Evolutionary conservation across 2,329 filamentous ascomycete genomes (phyloP).

Genomic region (Ophiocordyceps camponoti-floridani): DNA sequence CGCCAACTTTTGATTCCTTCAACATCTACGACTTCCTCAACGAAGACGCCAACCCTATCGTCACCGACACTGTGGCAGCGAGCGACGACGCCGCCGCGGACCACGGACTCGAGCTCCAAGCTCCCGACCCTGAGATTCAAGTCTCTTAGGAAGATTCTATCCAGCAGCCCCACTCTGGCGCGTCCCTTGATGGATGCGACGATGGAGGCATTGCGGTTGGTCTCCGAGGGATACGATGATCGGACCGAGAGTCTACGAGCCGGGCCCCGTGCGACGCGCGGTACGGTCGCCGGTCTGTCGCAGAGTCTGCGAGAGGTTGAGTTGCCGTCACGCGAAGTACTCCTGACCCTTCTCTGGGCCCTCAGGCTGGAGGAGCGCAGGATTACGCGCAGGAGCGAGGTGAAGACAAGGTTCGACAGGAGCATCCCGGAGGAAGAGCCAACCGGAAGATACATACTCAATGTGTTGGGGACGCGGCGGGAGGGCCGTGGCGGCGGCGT

Average conservation of each 20-base stretch:
- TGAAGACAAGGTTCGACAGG: conserved; percentile 8
- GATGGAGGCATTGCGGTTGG: conserved; percentile 55
- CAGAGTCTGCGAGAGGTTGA: conserved; percentile 17
- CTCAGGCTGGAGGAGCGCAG: conserved; percentile 23
- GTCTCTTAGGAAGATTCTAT: conserved; percentile 46
- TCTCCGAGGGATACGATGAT: conserved; percentile 37
- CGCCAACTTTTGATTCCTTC: conserved; percentile 25
- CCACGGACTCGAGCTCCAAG: conserved; percentile 30
- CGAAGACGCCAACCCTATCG: conserved; percentile 27
- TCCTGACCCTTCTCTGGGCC: conserved; percentile 29
- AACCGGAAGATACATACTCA: conserved; percentile 8
- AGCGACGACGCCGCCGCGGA: conserved; percentile 33
- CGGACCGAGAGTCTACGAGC: conserved; percentile 20
- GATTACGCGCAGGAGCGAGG: conserved; percentile 8
- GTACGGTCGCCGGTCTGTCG: conserved; percentile 15
- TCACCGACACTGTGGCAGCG: conserved; percentile 29
- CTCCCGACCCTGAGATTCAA: conserved; percentile 42
- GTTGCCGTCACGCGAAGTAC: conserved; percentile 27
- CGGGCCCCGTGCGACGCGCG: conserved; percentile 19
- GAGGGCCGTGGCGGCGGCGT: conserved; percentile 2
- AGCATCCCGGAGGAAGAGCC: conserved; percentile 8
- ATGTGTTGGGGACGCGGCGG: conserved; percentile 7
- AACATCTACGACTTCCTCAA: conserved; percentile 37
- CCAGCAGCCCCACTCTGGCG: conserved; percentile 58
- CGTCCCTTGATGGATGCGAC: conserved; percentile 58